Evolutionary conservation across 805 yeast species (phyloP).

Genomic region (Zygosaccharomyces kombuchaensis): DNA sequence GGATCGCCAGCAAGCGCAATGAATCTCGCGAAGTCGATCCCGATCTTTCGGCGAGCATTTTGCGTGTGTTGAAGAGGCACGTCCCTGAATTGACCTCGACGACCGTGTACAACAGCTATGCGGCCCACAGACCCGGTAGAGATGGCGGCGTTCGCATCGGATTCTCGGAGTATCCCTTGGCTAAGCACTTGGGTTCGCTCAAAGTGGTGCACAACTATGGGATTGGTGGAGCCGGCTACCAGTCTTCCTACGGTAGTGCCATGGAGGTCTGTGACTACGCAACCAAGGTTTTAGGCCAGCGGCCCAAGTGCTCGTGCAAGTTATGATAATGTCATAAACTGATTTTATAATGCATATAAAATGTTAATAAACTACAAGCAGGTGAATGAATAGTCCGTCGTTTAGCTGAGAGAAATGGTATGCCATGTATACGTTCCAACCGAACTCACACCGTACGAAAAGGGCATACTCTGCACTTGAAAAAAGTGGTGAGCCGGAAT

Average conservation of each 20-base stretch:
- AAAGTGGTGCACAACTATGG: slow-evolving; percentile 61
- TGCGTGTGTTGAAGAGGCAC: slow-evolving; percentile 39
- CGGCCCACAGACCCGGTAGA: slow-evolving; percentile 65
- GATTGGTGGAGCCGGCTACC: slow-evolving; percentile 75
- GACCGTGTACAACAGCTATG: slow-evolving; percentile 20
- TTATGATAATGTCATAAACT: not conserved
- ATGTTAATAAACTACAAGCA: too few relatives aligned
- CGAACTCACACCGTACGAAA: too few relatives aligned
- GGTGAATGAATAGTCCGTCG: too few relatives aligned
- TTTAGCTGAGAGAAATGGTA: too few relatives aligned
- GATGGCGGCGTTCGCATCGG: slow-evolving; percentile 55
- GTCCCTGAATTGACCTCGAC: slow-evolving; percentile 24
- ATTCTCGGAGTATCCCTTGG: slow-evolving; percentile 30
- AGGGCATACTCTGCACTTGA: too few relatives aligned
- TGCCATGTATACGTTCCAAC: too few relatives aligned
- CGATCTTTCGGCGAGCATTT: slow-evolving; percentile 45
- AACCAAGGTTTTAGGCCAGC: slow-evolving; percentile 19
- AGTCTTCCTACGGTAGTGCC: slow-evolving; percentile 64
- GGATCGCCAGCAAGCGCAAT: slow-evolving; percentile 35
- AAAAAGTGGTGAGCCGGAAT: not conserved
- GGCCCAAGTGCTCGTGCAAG: not conserved
- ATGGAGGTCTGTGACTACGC: slow-evolving; percentile 40
- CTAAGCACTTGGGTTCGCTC: slow-evolving; percentile 11
- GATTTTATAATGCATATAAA: too few relatives aligned
- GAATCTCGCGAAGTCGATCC: slow-evolving; percentile 39